Conservation (phyloP, 2,329 filamentous ascomycete genomes). For the Alternaria triticimaculans region DNA sequence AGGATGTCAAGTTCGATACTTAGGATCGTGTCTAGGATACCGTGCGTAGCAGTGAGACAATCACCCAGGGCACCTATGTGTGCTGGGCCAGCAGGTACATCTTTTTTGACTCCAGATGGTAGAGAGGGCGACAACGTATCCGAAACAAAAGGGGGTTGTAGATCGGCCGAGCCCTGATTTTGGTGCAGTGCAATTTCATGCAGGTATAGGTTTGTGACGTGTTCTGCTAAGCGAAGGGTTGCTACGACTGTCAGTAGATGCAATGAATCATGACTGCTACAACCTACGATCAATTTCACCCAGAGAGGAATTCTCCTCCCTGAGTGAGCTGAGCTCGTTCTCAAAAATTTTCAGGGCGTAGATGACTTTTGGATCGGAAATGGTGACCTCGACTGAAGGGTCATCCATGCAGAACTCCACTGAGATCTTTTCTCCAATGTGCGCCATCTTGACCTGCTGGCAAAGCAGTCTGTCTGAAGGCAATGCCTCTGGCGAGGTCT, state of each 20-base stretch:
- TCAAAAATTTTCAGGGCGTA: slow-evolving; percentile 63
- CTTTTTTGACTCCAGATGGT: slow-evolving; percentile 47
- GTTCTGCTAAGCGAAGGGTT: slow-evolving; percentile 53
- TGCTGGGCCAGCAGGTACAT: slow-evolving; percentile 51
- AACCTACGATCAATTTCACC: slow-evolving; percentile 45
- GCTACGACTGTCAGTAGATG: slow-evolving; percentile 32
- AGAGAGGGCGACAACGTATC: slow-evolving; percentile 50
- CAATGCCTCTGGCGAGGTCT: slow-evolving; percentile 62
- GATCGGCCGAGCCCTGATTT: slow-evolving; percentile 51
- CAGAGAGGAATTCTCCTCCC: slow-evolving; percentile 49
- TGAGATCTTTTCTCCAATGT: slow-evolving; percentile 64
- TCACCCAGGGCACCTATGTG: slow-evolving; percentile 57
- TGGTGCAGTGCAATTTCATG: slow-evolving; percentile 60
- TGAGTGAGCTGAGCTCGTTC: slow-evolving; percentile 53
- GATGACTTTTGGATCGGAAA: slow-evolving; percentile 62
- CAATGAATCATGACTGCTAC: background rate
- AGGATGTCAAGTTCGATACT: slow-evolving; percentile 55
- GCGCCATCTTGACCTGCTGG: slow-evolving; percentile 65
- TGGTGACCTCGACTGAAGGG: slow-evolving; percentile 57
- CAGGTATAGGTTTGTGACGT: slow-evolving; percentile 57
- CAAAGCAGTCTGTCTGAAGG: slow-evolving; percentile 63
- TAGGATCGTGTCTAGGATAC: slow-evolving; percentile 58
- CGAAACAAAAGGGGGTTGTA: slow-evolving; percentile 53
- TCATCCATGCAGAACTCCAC: slow-evolving; percentile 65
- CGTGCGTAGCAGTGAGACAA: slow-evolving; percentile 55